Conservation (phyloP, 345 rosid genomes). For the Aquilaria malaccensis region DNA sequence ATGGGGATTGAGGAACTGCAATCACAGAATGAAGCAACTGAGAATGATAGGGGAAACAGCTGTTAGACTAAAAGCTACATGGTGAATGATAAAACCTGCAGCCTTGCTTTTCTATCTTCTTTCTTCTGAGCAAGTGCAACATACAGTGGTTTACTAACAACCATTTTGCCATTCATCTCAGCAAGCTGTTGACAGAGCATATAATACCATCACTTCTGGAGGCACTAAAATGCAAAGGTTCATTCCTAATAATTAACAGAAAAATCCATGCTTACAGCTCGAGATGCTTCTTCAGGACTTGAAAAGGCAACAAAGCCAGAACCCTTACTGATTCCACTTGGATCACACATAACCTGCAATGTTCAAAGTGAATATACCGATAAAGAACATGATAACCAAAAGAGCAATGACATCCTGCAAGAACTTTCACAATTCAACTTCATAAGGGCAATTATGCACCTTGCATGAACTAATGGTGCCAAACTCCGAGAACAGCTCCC, state of each 20-base stretch:
- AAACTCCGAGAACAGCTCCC: conserved; percentile 65
- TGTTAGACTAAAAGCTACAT: too few relatives aligned
- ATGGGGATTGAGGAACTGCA: too few relatives aligned
- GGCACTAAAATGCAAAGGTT: too few relatives aligned
- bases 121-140: conserved; percentile 76
- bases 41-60: neutral
- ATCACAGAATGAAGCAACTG: too few relatives aligned
- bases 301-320: conserved; percentile 96
- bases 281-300: conserved; percentile 80
- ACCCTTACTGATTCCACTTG: conserved; percentile 79
- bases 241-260: neutral
- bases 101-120: conserved; percentile 74
- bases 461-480: conserved; percentile 87
- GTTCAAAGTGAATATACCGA: neutral
- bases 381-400: neutral
- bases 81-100: conserved; percentile 36
- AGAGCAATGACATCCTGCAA: neutral
- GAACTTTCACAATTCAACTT: neutral
- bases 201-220: neutral
- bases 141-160: conserved; percentile 63
- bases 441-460: conserved; percentile 31
- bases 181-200: conserved; percentile 31
- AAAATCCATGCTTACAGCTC: conserved; percentile 59
- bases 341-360: conserved; percentile 81
- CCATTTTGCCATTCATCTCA: conserved; percentile 66